Evolutionary conservation across 768 basidiomycete genomes (phyloP).

Genomic region (Mycena maculata): DNA sequence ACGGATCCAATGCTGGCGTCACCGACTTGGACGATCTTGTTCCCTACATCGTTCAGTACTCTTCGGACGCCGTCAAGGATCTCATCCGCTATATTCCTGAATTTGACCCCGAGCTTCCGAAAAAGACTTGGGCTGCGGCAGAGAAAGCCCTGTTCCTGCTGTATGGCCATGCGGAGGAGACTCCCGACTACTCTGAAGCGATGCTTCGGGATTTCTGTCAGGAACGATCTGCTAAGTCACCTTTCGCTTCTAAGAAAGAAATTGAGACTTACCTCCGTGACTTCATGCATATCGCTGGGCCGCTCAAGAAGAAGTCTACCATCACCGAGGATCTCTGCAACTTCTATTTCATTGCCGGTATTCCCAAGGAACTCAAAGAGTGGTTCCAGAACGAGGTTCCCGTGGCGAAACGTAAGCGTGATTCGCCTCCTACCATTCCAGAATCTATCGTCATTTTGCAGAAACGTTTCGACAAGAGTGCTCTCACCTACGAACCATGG

Average conservation of each 20-base stretch:
- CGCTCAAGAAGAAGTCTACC: conserved; percentile 2
- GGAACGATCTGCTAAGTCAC: neutral
- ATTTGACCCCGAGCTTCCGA: neutral
- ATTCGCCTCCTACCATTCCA: conserved; percentile 3
- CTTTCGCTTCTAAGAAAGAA: neutral
- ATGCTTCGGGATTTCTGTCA: neutral
- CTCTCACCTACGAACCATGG: conserved; percentile 11
- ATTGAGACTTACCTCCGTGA: neutral
- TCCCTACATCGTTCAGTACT: neutral
- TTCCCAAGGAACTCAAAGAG: conserved; percentile 16
- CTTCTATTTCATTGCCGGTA: conserved; percentile 20
- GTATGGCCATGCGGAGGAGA: neutral
- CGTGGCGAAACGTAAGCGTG: neutral
- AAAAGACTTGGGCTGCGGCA: neutral
- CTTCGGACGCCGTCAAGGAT: neutral
- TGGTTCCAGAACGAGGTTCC: conserved; percentile 26
- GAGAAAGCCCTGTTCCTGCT: neutral
- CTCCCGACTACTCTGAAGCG: neutral
- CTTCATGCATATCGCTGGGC: conserved; percentile 4
- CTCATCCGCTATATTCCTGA: conserved; percentile 2
- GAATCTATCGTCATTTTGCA: neutral
- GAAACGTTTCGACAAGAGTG: neutral
- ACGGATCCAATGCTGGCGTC: conserved; percentile 21
- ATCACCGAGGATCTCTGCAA: too few species aligned
- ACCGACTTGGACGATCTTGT: neutral